These are phyloP conservation scores for Botryosphaeria dothidea DNA, from an alignment of 2,329 filamentous ascomycete genomes.

Conservation along the genomic window DNA sequence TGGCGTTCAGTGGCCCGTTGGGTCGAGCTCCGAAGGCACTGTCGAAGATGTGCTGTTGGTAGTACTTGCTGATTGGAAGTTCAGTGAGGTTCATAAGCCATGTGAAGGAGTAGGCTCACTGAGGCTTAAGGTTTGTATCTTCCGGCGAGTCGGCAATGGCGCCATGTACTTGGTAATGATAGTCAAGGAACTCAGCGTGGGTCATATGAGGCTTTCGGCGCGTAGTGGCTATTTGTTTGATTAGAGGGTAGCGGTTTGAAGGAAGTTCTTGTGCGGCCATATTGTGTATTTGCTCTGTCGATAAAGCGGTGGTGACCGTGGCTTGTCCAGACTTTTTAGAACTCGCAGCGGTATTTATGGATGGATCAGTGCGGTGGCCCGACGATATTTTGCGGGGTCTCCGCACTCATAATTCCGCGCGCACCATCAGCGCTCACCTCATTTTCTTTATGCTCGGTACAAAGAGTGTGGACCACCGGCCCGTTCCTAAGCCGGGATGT, in stretches of 20 bases:
- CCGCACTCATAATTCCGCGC: background rate
- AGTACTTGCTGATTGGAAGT: background rate
- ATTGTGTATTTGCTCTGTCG: background rate
- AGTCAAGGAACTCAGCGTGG: background rate
- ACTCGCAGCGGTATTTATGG: too few relatives aligned
- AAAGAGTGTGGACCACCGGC: background rate
- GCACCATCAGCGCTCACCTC: background rate
- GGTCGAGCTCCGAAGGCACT: background rate
- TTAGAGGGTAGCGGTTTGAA: background rate
- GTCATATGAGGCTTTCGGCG: background rate
- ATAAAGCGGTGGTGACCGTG: too few relatives aligned
- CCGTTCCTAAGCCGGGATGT: background rate
- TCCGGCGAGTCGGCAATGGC: background rate
- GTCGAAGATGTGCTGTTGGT: background rate
- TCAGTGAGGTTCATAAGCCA: background rate
- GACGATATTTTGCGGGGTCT: background rate
- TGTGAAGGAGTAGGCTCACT: background rate
- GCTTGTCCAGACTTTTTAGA: too few relatives aligned
- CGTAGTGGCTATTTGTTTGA: background rate
- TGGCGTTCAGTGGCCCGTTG: background rate
- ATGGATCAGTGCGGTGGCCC: too few relatives aligned
- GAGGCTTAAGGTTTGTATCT: background rate
- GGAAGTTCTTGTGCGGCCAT: background rate
- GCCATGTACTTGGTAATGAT: background rate
- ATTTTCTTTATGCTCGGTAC: background rate